These are phyloP conservation scores for Gastrolobium bilobum DNA, from an alignment of 306 rosid genomes.

Conservation along the genomic window DNA sequence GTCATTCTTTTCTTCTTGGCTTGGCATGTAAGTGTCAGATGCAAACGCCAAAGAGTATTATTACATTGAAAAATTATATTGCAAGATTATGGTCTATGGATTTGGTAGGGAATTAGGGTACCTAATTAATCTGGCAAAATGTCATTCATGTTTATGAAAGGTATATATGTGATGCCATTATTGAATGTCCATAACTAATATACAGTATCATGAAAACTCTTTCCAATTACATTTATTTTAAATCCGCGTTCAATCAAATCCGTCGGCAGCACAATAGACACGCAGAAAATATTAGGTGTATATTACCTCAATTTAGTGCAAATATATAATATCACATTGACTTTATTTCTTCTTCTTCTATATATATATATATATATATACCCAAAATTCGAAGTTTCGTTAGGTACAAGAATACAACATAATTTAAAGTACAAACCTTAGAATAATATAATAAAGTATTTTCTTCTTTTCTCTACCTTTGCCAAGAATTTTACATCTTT, in stretches of 20 bases:
- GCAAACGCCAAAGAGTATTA: conserved; percentile 50
- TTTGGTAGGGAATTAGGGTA: conserved; percentile 49
- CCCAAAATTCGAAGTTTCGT: conserved; percentile 22
- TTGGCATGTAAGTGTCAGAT: conserved; percentile 48
- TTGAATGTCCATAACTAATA: conserved; percentile 6
- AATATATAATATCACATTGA: not conserved
- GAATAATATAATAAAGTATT: conserved; percentile 24
- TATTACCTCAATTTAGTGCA: not conserved
- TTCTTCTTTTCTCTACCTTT: not conserved
- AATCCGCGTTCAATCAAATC: conserved; percentile 12
- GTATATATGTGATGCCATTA: conserved; percentile 25
- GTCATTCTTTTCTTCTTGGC: conserved; percentile 52
- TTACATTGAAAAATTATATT: conserved; percentile 44
- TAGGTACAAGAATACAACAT: conserved; percentile 17
- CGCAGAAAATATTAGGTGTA: not conserved
- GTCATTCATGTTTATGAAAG: conserved; percentile 38
- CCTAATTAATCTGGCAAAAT: conserved; percentile 41
- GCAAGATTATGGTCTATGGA: conserved; percentile 37
- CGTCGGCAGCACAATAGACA: conserved; percentile 42
- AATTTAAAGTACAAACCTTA: conserved; percentile 24
- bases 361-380: not conserved
- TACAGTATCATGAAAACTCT: not conserved
- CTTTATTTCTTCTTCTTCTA: not conserved
- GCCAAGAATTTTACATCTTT: not conserved
- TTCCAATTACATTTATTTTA: conserved; percentile 9